Evolutionary conservation across 192 early-diverging fungal genomes (phyloP), one percentile per base, ranked within the genome.

Genomic region (Rhizophlyctis rosea): DNA sequence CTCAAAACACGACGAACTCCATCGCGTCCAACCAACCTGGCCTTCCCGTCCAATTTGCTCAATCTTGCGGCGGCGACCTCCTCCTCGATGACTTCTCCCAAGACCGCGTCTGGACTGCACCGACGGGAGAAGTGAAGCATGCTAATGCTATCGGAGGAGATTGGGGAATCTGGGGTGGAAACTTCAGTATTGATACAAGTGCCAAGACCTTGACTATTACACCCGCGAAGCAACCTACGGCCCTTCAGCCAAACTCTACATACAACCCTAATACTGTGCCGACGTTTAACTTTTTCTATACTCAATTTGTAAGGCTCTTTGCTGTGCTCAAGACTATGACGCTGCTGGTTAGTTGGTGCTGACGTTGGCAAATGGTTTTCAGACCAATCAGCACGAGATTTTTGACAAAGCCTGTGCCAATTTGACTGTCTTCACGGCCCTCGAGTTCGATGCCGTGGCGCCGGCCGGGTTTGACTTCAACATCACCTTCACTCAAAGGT

Each of bases 21-120:
- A 18, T 44, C 18, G 39, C 39, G 18, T 44, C 39, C 39, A 44
- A 44, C 39, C 9, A 44, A 18, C 9, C 39, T 18, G 39, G 39
- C 39, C 7, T 13, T 7, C 39, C 39, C 39, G 39, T 44, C 18
- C 39, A 44, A 44, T 44, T 44, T 18, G 18, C 39, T 44, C 39
- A 13, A 13, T 18, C 39, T 18, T 44, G 39, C 39, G 39, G 39
- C 39, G 39, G 9, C 7, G 39, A 44, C 39, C 39, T 44, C 9
- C 39, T 44, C 39, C 39, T 44, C 39, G 39, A 44, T 18, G 39
- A 44, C 39, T 44, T 44, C 39, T 44, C 39, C 39, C 39, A 44
- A 18, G 39, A 44, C 9, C 7, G 39, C 7, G 18, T 44, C 39
- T 44, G 39, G 39, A 44, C 39, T 7, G 39, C 39, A 13, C 39